Evolutionary conservation across 1,284 basidiomycete species (phyloP).

Genomic region (Cutaneotrichosporon cutaneum): DNA sequence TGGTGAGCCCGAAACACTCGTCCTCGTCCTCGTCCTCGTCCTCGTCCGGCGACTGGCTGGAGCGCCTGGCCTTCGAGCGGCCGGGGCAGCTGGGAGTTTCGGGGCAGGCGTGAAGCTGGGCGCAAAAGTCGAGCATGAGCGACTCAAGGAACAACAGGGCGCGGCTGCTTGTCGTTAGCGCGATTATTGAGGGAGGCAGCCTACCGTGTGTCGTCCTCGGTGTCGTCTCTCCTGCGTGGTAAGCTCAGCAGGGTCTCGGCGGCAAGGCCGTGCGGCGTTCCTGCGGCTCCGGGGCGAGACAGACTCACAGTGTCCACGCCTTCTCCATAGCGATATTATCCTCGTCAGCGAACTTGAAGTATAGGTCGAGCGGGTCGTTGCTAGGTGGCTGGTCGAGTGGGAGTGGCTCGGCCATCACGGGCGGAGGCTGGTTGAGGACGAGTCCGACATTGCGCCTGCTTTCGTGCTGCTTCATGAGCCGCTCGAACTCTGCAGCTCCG

Average conservation of each 20-base stretch:
- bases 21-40: background rate
- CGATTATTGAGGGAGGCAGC: background rate
- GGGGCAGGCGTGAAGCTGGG: conserved; percentile 14
- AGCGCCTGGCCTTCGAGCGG: background rate
- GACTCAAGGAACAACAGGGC: conserved; percentile 29
- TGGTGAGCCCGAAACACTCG: background rate
- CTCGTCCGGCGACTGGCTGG: background rate
- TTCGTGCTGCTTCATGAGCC: background rate
- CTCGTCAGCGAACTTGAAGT: background rate
- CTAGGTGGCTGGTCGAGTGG: background rate
- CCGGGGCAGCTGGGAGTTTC: background rate
- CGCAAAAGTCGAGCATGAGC: conserved; percentile 22
- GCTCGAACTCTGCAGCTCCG: conserved; percentile 5
- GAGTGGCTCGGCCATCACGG: too few species aligned
- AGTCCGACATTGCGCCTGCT: background rate
- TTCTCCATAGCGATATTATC: background rate
- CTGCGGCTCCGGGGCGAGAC: background rate
- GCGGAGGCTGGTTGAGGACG: background rate
- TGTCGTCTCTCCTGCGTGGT: background rate
- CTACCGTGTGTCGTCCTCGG: background rate
- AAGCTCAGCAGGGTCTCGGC: background rate
- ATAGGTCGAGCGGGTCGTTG: conserved; percentile 6
- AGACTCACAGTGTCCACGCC: background rate
- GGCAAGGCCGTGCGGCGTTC: too few species aligned
- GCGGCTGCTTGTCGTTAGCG: conserved; percentile 17